Evolutionary conservation across 768 basidiomycete species (phyloP).

Genomic region (Megacollybia marginata): DNA sequence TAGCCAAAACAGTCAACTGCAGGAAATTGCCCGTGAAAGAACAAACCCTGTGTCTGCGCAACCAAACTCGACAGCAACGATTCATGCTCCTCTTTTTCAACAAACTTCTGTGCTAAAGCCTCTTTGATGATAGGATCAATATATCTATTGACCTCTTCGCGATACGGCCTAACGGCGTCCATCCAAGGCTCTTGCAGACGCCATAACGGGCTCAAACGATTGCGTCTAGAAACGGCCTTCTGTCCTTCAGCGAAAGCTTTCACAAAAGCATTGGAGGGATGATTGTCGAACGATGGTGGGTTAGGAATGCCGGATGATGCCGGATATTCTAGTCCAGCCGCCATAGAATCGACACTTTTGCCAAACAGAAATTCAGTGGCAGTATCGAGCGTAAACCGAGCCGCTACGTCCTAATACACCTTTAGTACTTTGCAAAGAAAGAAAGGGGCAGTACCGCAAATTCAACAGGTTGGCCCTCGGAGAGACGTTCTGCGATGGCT

Average conservation of each 20-base stretch:
- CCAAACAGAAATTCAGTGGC: slow-evolving; percentile 59
- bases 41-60: slow-evolving; percentile 40
- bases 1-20: slow-evolving; percentile 1
- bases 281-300: slow-evolving; percentile 13
- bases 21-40: not conserved
- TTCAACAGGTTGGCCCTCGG: slow-evolving; percentile 44
- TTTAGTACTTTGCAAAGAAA: not conserved
- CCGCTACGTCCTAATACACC: slow-evolving; percentile 25
- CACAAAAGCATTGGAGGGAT: slow-evolving; percentile 37
- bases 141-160: slow-evolving; percentile 38
- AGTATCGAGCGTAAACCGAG: slow-evolving; percentile 55
- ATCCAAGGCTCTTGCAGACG: slow-evolving; percentile 44
- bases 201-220: slow-evolving; percentile 35
- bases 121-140: slow-evolving; percentile 42
- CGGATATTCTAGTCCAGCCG: slow-evolving; percentile 44
- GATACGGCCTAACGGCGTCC: slow-evolving; percentile 34
- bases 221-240: slow-evolving; percentile 25
- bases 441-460: slow-evolving; percentile 37
- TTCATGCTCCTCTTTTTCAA: slow-evolving; percentile 23
- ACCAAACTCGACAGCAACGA: slow-evolving; percentile 43
- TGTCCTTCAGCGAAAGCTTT: slow-evolving; percentile 45
- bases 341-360: slow-evolving; percentile 40
- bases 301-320: slow-evolving; percentile 20
- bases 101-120: slow-evolving; percentile 21
- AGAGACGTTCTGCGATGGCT: slow-evolving; percentile 34